These are phyloP conservation scores for Hypomyces rosellus DNA, from an alignment of 2,329 filamentous ascomycete species.

Conservation along the genomic window DNA sequence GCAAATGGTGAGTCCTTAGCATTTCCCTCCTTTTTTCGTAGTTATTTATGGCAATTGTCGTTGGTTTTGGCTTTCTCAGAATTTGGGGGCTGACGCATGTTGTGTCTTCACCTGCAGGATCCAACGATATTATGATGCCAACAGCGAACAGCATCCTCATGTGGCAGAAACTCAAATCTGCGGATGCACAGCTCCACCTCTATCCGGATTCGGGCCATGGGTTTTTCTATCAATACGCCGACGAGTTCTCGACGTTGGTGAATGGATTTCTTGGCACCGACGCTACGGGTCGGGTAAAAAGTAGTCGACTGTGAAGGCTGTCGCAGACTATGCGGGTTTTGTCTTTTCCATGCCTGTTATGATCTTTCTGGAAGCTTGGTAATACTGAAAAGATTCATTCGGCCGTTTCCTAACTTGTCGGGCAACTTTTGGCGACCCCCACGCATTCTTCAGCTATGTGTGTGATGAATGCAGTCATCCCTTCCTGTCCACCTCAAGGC, in stretches of 20 bases:
- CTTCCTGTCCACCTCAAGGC: no score
- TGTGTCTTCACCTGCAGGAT: constrained; percentile 17
- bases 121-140: constrained; percentile 29
- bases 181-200: constrained; percentile 26
- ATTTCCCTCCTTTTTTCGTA: background rate
- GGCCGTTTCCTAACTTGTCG: no score
- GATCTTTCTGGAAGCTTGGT: no score
- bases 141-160: constrained; percentile 32
- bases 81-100: background rate
- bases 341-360: constrained; percentile 2
- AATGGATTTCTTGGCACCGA: constrained; percentile 24
- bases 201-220: constrained; percentile 32
- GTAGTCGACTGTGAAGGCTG: constrained; percentile 1
- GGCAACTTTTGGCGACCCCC: no score
- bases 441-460: no score
- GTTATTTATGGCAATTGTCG: background rate
- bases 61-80: background rate
- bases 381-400: no score
- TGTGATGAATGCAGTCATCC: no score
- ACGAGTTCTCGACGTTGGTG: constrained; percentile 25
- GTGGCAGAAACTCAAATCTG: constrained; percentile 28
- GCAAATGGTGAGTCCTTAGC: constrained; percentile 28
- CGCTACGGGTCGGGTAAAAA: background rate
- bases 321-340: constrained; percentile 4
- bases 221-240: constrained; percentile 29